Conservation (phyloP, 192 early-diverging fungal genomes). For the Backusella psychrophila region DNA sequence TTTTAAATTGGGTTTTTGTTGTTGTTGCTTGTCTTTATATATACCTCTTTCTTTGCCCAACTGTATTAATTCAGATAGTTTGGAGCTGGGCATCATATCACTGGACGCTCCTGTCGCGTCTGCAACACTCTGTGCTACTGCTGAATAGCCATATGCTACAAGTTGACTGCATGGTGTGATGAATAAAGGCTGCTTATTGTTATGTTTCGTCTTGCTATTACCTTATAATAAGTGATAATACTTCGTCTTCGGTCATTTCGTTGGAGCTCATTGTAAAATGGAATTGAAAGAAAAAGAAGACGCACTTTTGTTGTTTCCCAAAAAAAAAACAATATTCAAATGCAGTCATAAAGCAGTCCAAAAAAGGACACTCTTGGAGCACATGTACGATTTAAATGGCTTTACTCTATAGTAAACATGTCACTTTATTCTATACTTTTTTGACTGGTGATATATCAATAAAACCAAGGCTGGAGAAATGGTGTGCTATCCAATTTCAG, state of each 20-base stretch:
- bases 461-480: too few species aligned
- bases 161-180: constrained; percentile 36
- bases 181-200: neutral
- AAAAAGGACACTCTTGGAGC: neutral
- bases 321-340: neutral
- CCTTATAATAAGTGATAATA: constrained; percentile 21
- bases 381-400: too few species aligned
- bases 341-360: neutral
- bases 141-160: constrained; percentile 50
- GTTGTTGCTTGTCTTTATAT: neutral
- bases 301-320: neutral
- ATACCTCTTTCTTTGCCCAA: constrained; percentile 60
- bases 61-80: constrained; percentile 59
- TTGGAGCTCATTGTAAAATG: constrained; percentile 1
- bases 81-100: constrained; percentile 58
- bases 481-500: too few species aligned
- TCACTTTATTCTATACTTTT: too few species aligned
- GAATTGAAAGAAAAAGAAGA: neutral
- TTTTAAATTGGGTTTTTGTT: neutral
- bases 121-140: constrained; percentile 57
- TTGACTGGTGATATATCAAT: too few species aligned
- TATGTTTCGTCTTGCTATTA: neutral
- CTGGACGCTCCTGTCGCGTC: constrained; percentile 63
- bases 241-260: constrained; percentile 19
- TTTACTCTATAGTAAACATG: too few species aligned